Base-by-base conservation (phyloP, 2,329 filamentous ascomycete genomes). In the Alternaria brassicae region DNA sequence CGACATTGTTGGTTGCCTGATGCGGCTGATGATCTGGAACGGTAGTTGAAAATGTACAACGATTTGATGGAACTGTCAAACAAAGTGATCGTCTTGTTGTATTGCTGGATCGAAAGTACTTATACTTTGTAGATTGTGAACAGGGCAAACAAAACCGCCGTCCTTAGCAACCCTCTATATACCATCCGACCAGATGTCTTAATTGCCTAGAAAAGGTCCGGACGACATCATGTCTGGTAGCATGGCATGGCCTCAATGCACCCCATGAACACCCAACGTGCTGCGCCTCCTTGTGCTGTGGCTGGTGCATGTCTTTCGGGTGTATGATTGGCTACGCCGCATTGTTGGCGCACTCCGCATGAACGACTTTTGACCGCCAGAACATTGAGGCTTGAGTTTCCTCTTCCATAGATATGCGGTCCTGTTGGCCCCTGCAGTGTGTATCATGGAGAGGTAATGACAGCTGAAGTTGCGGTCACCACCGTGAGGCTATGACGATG, bases 1-100 rank as follows among this genome's bases (percentile, higher is more conserved):
- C 30, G 72, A 60, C 72, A 76, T 77, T 27, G 54, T 36, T 70
- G 49, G 37, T 30, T 55, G 39, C 37, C 54, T 53, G 30, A 27
- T 45, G 12, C 50, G 52, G 40, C 37, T 50, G 39, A 23, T 25
- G 4, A 6, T 13, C 7, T 51, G 45, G 19, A 40, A 32, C 36
- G 30, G 28, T 37, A 48, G 45, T 23, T 7, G 6, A n/a, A 36
- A 10, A 12, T 7, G 15, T 10, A 27, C n/a, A 30, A 32, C 32
- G 25, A 32, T 32, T 8, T 12, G 12, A 12, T 9, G 8, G 32
- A 36, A n/a, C 32, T n/a, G 32, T 36, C 15, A 15, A 36, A 36
- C 30, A 32, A 12, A 6, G 15, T 36, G 32, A n/a, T 36, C 8
- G 32, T n/a, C 32, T n/a, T 36, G 15, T 6, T 8, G 19, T 51